Base-by-base conservation (phyloP, 1,284 basidiomycete species). In the Malassezia psittaci region DNA sequence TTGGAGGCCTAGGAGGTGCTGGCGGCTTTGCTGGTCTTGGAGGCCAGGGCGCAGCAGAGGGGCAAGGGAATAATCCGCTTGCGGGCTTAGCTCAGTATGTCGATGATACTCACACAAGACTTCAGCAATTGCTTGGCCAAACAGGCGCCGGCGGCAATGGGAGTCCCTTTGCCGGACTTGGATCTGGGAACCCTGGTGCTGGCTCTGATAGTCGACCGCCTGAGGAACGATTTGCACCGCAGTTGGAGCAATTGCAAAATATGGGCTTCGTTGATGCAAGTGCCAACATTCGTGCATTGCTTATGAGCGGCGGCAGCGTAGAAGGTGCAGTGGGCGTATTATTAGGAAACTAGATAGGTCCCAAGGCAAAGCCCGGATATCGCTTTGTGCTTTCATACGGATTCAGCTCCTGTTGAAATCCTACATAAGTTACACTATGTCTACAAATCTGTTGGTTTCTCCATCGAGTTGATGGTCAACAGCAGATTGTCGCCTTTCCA, bases 221-320 rank as follows among this genome's bases (percentile, higher is more conserved):
- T 7, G 70, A 72, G 51, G 70, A 72, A 54, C 62, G 70, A 6
- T 71, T 64, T 44, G 62, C 70, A 4, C 59, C 64, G 7, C 67
- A 72, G 48, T 60, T 72, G 6, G 68, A 68, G 40, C 69, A 72
- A 60, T 65, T 72, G 59, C 68, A 72, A 49, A 53, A 44, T 19
- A 72, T 72, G 69, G 69, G 69, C 44, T 69, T 72, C 36, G 61
- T 62, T 42, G 68, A 72, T 43, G 68, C 67, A 0, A 62, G 60
- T 19, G 64, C 63, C 45, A 72, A 72, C 40, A 54, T 72, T 12
- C 51, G 69, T 12, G 69, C 69, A 11, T 52, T 72, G 18, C 59
- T 71, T 5, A 61, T 69, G 58, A 63, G 61, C 34, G 69, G 69
- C 2, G 69, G 69, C 12, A 67, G 62, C 38, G 67, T 69, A 18